Evolutionary conservation across 257 asterid species (phyloP).

Genomic region (Gentiana straminea): DNA sequence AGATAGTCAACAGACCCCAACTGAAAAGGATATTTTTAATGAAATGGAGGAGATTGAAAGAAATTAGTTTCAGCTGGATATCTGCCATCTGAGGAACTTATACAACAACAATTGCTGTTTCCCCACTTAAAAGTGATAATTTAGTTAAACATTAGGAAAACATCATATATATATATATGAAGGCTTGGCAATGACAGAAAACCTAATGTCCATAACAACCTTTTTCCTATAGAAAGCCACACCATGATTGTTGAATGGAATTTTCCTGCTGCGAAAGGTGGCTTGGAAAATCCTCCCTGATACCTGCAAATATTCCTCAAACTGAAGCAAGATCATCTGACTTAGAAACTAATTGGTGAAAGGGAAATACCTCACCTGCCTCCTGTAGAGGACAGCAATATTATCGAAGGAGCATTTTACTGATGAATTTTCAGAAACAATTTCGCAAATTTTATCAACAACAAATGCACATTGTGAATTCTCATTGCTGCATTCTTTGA

Average conservation of each 20-base stretch:
- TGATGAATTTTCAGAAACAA: conserved; percentile 57
- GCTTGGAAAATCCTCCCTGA: conserved; percentile 85
- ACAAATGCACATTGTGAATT: conserved; percentile 87
- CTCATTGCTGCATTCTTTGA: conserved; percentile 89
- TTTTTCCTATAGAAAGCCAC: conserved; percentile 98
- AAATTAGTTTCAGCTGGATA: too few species aligned
- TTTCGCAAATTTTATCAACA: conserved; percentile 82
- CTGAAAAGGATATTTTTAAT: too few species aligned
- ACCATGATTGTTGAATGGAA: conserved; percentile 88
- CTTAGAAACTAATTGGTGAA: conserved; percentile 9
- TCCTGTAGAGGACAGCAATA: conserved; percentile 82
- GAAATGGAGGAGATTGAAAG: too few species aligned
- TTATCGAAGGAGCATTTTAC: conserved; percentile 50
- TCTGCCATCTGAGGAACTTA: too few species aligned
- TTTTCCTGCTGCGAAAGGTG: conserved; percentile 76
- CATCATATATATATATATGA: neutral
- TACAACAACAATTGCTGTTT: neutral
- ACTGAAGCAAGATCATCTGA: conserved; percentile 8
- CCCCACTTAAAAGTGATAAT: neutral
- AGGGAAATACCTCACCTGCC: conserved; percentile 67
- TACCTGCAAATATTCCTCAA: conserved; percentile 36
- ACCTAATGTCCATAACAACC: conserved; percentile 29
- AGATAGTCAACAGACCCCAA: too few species aligned
- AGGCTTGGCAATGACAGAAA: neutral
- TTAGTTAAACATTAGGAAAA: neutral